Percentiles rank a stretch among this genome's conserved stretches.
These are phyloP conservation scores for Skeletonema tropicum DNA, from an alignment of 108 stramenopile genomes.

Conservation along the genomic window DNA sequence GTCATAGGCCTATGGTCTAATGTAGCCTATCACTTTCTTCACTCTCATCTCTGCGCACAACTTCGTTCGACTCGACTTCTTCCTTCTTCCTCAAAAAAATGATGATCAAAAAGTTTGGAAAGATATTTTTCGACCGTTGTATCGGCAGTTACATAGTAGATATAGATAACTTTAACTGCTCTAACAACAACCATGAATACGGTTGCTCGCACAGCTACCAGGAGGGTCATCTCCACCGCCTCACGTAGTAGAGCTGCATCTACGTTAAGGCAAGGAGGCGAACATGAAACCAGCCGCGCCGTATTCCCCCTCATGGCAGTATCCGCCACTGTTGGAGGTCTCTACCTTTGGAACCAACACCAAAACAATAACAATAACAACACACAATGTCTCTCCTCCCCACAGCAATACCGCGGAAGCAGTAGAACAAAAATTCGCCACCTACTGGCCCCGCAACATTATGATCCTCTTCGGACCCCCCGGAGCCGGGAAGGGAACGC, in stretches of 20 bases:
- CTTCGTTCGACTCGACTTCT: too few species aligned
- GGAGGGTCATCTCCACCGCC: background rate
- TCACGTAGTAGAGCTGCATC: constrained; percentile 1
- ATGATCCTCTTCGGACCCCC: constrained; percentile 67
- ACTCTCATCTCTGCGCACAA: too few species aligned
- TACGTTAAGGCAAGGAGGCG: background rate
- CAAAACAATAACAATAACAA: background rate
- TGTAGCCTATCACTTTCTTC: too few species aligned
- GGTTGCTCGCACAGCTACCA: background rate
- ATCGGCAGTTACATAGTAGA: too few species aligned
- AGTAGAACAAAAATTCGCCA: constrained; percentile 81
- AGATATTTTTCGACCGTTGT: too few species aligned
- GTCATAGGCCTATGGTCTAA: too few species aligned
- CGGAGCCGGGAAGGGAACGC: constrained; percentile 88
- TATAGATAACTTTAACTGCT: too few species aligned
- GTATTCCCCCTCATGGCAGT: background rate
- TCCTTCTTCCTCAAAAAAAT: too few species aligned
- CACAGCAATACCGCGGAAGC: constrained; percentile 41
- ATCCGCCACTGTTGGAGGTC: background rate
- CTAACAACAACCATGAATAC: background rate
- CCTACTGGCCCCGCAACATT: constrained; percentile 93
- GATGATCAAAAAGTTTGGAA: too few species aligned
- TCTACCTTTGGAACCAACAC: background rate
- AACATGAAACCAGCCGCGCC: background rate
- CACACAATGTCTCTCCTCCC: background rate